Evolutionary conservation across 768 basidiomycete genomes (phyloP).

Genomic region (Pisolithus sp.): DNA sequence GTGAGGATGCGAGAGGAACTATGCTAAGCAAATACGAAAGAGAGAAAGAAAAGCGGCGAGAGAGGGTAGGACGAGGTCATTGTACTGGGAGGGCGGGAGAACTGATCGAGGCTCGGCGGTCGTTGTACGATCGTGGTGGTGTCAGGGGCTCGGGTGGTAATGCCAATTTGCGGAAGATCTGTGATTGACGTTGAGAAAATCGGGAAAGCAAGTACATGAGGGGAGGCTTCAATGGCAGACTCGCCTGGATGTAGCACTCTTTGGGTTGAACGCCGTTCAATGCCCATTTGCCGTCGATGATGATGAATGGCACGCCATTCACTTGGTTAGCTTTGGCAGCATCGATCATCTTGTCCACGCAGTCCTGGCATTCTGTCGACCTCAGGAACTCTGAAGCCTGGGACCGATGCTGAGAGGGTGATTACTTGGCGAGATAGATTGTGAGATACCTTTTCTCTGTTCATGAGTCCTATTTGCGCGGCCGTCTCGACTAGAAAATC

Average conservation of each 20-base stretch:
- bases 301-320: conserved; percentile 47
- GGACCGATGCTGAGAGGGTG: background rate
- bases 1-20: background rate
- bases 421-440: background rate
- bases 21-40: background rate
- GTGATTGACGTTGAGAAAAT: background rate
- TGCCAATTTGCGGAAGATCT: conserved; percentile 30
- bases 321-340: conserved; percentile 40
- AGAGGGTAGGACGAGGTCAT: conserved; percentile 11
- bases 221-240: conserved; percentile 1
- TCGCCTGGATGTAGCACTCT: conserved; percentile 35
- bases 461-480: conserved; percentile 35
- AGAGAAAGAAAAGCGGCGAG: background rate
- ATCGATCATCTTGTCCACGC: conserved; percentile 35
- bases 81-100: conserved; percentile 12
- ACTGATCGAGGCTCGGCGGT: conserved; percentile 15
- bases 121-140: conserved; percentile 13
- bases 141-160: conserved; percentile 7
- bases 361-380: conserved; percentile 33
- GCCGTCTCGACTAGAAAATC: conserved; percentile 33
- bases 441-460: conserved; percentile 29
- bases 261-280: conserved; percentile 38
- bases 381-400: conserved; percentile 38
- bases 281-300: conserved; percentile 41
- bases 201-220: background rate